Conservation (phyloP, 2,329 filamentous ascomycete species). For the Mycogone perniciosa region DNA sequence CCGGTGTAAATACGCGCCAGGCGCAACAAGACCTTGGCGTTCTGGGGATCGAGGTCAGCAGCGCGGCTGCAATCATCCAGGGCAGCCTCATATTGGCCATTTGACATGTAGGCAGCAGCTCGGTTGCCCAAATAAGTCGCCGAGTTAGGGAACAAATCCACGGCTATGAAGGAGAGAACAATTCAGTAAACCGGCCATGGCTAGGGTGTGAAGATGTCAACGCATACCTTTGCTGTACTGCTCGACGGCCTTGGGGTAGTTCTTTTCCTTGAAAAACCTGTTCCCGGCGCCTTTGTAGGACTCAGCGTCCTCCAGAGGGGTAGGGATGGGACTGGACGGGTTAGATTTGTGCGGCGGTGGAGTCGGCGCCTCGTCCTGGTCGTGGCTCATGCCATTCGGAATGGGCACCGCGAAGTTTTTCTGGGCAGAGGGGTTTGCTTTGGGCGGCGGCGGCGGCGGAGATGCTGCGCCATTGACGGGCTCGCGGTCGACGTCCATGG, state of each 20-base stretch:
- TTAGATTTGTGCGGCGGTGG: slow-evolving; percentile 68
- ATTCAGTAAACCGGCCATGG: neutral
- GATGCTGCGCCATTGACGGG: slow-evolving; percentile 47
- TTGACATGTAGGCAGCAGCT: slow-evolving; percentile 88
- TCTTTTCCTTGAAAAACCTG: slow-evolving; percentile 92
- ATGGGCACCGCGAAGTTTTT: slow-evolving; percentile 48
- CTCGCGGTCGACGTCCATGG: slow-evolving; percentile 74
- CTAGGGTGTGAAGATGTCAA: neutral
- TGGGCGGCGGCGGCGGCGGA: slow-evolving; percentile 37
- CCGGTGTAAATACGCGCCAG: slow-evolving; percentile 85
- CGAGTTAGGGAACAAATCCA: slow-evolving; percentile 79
- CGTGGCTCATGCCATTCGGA: slow-evolving; percentile 39
- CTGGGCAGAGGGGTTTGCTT: slow-evolving; percentile 28
- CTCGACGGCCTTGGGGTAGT: slow-evolving; percentile 80
- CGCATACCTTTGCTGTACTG: slow-evolving; percentile 87
- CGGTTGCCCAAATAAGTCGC: slow-evolving; percentile 91
- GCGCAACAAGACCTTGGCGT: slow-evolving; percentile 81
- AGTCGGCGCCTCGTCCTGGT: slow-evolving; percentile 46
- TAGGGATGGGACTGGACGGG: slow-evolving; percentile 51
- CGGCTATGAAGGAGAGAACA: slow-evolving; percentile 50
- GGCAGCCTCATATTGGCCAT: slow-evolving; percentile 69
- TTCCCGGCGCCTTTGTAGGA: slow-evolving; percentile 89
- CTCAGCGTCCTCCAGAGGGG: slow-evolving; percentile 70
- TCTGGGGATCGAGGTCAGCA: slow-evolving; percentile 75
- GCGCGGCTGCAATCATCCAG: slow-evolving; percentile 82